A percentile compares a stretch with the other conserved stretches of the same genome.
These are phyloP conservation scores for Clathrus columnatus DNA, from an alignment of 768 basidiomycete species.

Conservation along the genomic window DNA sequence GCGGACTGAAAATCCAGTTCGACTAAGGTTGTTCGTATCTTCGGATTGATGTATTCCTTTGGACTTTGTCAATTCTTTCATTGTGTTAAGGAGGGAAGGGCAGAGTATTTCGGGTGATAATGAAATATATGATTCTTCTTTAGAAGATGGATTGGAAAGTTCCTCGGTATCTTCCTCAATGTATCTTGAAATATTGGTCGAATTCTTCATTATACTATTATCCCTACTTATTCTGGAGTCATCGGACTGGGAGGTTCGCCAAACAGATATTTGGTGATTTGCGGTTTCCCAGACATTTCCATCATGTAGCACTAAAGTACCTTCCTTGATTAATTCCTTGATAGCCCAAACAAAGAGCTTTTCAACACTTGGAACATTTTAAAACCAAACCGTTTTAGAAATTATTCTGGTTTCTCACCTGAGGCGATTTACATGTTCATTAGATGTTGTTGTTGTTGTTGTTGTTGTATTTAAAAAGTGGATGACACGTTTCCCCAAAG, in stretches of 20 bases:
- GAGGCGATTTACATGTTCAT: neutral
- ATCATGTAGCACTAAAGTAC: constrained; percentile 47
- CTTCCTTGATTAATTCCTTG: constrained; percentile 56
- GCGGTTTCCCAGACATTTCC: constrained; percentile 46
- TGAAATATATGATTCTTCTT: constrained; percentile 63
- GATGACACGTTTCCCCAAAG: constrained; percentile 57
- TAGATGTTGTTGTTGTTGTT: neutral
- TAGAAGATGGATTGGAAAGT: constrained; percentile 50
- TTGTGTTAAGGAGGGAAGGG: constrained; percentile 35
- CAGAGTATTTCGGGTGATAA: constrained; percentile 47
- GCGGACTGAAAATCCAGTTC: constrained; percentile 29
- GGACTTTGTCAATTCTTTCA: constrained; percentile 27
- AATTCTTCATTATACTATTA: constrained; percentile 21
- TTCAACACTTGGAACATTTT: constrained; percentile 41
- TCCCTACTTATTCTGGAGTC: constrained; percentile 22
- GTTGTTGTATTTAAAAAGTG: too few species aligned
- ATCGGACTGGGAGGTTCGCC: constrained; percentile 22
- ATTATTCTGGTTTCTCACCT: neutral
- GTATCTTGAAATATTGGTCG: constrained; percentile 14
- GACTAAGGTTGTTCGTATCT: constrained; percentile 13
- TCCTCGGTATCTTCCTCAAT: constrained; percentile 34
- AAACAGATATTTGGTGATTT: constrained; percentile 8
- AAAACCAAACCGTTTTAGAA: neutral
- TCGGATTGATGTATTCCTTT: constrained; percentile 3
- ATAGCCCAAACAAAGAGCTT: constrained; percentile 61